Conservation (phyloP, 2,329 filamentous ascomycete genomes). For the Xylaria sp. region DNA sequence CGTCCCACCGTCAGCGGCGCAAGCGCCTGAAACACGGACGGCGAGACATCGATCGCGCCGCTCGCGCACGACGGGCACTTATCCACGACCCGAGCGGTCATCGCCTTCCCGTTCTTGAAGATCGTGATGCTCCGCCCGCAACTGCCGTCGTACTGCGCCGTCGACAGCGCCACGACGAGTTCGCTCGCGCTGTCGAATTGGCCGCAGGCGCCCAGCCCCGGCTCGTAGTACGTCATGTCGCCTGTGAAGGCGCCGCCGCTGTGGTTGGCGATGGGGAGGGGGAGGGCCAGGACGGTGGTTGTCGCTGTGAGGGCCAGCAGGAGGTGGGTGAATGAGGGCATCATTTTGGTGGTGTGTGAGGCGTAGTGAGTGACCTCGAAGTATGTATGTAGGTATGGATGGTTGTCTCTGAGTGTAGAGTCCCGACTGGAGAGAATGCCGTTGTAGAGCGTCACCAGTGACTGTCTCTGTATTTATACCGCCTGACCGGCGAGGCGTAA, state of each 20-base stretch:
- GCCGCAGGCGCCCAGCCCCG: conserved; percentile 29
- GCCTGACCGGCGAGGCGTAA: too few species aligned
- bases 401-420: too few species aligned
- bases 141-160: conserved; percentile 22
- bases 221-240: conserved; percentile 29
- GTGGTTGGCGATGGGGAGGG: background rate
- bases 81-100: conserved; percentile 29
- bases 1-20: conserved; percentile 25
- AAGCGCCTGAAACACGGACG: conserved; percentile 28
- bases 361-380: background rate
- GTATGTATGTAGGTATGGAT: background rate
- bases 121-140: conserved; percentile 32
- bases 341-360: conserved; percentile 8
- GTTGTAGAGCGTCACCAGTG: too few species aligned
- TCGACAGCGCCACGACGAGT: conserved; percentile 27
- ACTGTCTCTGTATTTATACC: too few species aligned
- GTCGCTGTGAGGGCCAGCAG: conserved; percentile 19
- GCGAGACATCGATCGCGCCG: conserved; percentile 30
- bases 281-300: conserved; percentile 16
- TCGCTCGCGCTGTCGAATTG: conserved; percentile 23
- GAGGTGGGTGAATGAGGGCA: conserved; percentile 24
- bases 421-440: too few species aligned
- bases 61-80: conserved; percentile 29
- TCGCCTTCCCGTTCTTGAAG: conserved; percentile 22
- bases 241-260: conserved; percentile 15